phyloP scores from a whole-genome alignment of 2,329 filamentous ascomycete species.

The Zasmidium cellare region DNA sequence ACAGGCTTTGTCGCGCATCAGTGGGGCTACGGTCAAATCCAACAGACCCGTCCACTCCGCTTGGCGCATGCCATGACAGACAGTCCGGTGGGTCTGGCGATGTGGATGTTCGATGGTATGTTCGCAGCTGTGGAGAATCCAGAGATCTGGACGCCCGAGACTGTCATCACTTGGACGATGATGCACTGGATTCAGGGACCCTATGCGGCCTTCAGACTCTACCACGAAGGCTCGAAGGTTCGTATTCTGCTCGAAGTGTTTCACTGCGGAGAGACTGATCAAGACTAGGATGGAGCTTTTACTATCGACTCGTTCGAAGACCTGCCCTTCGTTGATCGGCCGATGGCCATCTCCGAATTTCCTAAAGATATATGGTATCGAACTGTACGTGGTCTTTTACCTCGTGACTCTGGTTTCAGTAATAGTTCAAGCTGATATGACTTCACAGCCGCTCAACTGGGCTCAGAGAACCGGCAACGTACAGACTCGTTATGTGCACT shows the following conservation, averaged over 20 bases:
- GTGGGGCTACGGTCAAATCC: constrained; percentile 2
- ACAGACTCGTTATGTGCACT: neutral
- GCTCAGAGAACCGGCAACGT: neutral
- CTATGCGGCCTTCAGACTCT: neutral
- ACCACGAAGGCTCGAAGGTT: neutral
- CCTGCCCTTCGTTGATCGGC: neutral
- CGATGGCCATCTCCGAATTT: neutral
- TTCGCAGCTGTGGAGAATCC: neutral
- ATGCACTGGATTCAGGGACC: constrained; percentile 3
- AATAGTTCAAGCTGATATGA: too few species aligned
- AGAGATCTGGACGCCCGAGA: neutral
- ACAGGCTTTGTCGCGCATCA: neutral
- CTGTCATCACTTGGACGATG: constrained; percentile 3
- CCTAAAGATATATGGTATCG: neutral
- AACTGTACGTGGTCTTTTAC: too few species aligned
- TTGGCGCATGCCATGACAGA: constrained; percentile 4
- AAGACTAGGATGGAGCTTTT: neutral
- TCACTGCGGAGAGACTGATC: too few species aligned
- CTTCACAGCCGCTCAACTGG: neutral
- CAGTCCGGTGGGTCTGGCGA: neutral
- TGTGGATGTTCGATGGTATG: constrained; percentile 5
- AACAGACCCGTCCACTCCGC: neutral
- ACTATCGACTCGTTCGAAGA: neutral
- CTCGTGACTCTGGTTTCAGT: too few species aligned
- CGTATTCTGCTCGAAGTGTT: too few species aligned